Base-by-base conservation (phyloP, 2,329 filamentous ascomycete genomes). In the Chrysoporthe deuterocubensis region DNA sequence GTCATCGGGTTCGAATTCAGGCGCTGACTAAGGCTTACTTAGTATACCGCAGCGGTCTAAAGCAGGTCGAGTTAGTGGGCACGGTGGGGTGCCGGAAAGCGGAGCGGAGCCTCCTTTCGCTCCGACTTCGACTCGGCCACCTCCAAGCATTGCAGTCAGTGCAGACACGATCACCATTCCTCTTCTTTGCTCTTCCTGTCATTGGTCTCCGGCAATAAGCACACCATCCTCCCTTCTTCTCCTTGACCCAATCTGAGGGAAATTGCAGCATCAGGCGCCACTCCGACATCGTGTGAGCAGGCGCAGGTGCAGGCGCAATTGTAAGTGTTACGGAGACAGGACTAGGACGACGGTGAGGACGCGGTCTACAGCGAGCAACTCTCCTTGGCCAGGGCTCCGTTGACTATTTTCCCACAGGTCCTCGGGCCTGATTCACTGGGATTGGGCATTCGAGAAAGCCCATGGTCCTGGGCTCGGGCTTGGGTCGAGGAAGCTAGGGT, bases 51-150 rank as follows among this genome's bases (percentile, higher is more conserved):
- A 32, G 48, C 48, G 50, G 50, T 54, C 26, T 26, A 26, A 26
- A 26, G 26, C 26, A 26, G 26, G 26, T 26, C 26, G 26, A 26
- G 26, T 26, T 26, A 26, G 26, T 26, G 21, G 40, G 5, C 5
- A 21, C 21, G 18, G 42, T 37, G 43, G 43, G 26, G 43, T 11
- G 26, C 59, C 59, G 59, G 59, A 34, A n/a, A 16, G 43, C 59
- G 59, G 59, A 46, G 11, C 42, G 59, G 59, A 7, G 43, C 43
- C 42, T 42, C 21, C 48, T 32, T 44, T 18, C 26, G 43, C 59
- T 32, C 58, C 42, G 42, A 60, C 26, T n/a, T 60, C 58, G 58
- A 32, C 42, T 61, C 59, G 21, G 13, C 58, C 58, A 46, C 42
- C 42, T 61, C 34, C 21, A 13, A 32, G 8, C 57, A 21, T n/a